Conservation (phyloP, 306 rosid genomes). For the Hippophae tibetana region DNA sequence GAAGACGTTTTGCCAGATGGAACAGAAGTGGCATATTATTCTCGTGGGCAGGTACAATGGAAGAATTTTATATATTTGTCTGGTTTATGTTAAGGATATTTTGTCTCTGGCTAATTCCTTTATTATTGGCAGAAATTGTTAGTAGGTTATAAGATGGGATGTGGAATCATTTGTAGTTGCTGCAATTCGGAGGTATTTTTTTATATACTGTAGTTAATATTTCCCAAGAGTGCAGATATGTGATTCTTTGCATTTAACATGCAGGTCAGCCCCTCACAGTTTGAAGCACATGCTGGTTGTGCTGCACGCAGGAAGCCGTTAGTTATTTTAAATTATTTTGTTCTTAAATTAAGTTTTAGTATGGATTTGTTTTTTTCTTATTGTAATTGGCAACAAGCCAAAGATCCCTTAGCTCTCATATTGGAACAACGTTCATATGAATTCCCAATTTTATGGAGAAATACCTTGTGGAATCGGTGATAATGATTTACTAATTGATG, state of each 20-base stretch:
- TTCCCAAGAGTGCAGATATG: constrained; percentile 9
- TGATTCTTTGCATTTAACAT: constrained; percentile 8
- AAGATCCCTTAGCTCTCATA: no score
- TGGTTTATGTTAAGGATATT: constrained; percentile 5
- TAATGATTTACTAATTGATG: neutral
- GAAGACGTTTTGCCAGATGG: constrained; percentile 73
- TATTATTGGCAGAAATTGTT: constrained; percentile 47
- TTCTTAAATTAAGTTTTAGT: constrained; percentile 4
- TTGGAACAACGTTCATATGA: no score
- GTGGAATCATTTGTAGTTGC: constrained; percentile 64
- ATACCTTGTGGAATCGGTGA: neutral
- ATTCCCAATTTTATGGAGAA: no score
- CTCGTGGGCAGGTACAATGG: constrained; percentile 60
- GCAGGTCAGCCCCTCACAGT: constrained; percentile 85
- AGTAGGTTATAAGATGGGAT: constrained; percentile 71
- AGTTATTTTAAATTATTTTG: constrained; percentile 27
- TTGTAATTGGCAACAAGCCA: neutral
- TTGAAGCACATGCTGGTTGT: constrained; percentile 99
- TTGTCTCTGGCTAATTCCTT: constrained; percentile 21
- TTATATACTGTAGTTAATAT: constrained; percentile 4
- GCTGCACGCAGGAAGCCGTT: constrained; percentile 93
- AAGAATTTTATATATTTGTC: constrained; percentile 1
- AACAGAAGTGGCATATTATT: constrained; percentile 70
- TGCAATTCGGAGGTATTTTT: constrained; percentile 58
- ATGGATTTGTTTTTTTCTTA: constrained; percentile 8